Conservation (phyloP, 1,284 basidiomycete species). For the Calocybe gambosa region DNA sequence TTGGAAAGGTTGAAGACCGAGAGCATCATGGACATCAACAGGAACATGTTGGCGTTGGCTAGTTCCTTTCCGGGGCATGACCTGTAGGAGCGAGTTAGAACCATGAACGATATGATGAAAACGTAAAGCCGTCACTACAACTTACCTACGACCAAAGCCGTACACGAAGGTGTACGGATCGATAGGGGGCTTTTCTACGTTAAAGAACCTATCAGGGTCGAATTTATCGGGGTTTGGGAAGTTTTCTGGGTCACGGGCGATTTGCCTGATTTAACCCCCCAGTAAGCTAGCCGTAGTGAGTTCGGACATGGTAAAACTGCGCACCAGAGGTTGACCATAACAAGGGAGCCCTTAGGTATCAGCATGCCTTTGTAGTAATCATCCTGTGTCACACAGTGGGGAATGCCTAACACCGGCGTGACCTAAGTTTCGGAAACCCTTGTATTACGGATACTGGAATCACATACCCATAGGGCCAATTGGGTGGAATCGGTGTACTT, state of each 20-base stretch:
- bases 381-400: slow-evolving; percentile 18
- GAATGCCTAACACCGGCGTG: slow-evolving; percentile 13
- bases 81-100: neutral
- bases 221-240: slow-evolving; percentile 20
- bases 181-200: slow-evolving; percentile 15
- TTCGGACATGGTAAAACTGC: neutral
- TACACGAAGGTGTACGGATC: slow-evolving; percentile 20
- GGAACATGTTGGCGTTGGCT: slow-evolving; percentile 21
- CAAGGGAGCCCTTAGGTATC: slow-evolving; percentile 19
- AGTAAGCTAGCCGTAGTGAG: neutral
- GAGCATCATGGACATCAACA: slow-evolving; percentile 20
- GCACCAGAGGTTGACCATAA: slow-evolving; percentile 21
- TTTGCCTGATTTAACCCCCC: slow-evolving; percentile 14
- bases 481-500: slow-evolving; percentile 17
- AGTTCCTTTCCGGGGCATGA: slow-evolving; percentile 18
- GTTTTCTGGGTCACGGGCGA: slow-evolving; percentile 18
- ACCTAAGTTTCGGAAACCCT: neutral
- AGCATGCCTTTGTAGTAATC: slow-evolving; percentile 18
- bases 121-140: neutral
- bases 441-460: neutral
- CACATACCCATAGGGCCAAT: slow-evolving; percentile 16
- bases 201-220: slow-evolving; percentile 18
- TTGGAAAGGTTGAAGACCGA: slow-evolving; percentile 20
- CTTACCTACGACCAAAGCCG: slow-evolving; percentile 20
- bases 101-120: slow-evolving; percentile 1